Evolutionary conservation across 768 basidiomycete genomes (phyloP).

Genomic region (Lentinula sp.): DNA sequence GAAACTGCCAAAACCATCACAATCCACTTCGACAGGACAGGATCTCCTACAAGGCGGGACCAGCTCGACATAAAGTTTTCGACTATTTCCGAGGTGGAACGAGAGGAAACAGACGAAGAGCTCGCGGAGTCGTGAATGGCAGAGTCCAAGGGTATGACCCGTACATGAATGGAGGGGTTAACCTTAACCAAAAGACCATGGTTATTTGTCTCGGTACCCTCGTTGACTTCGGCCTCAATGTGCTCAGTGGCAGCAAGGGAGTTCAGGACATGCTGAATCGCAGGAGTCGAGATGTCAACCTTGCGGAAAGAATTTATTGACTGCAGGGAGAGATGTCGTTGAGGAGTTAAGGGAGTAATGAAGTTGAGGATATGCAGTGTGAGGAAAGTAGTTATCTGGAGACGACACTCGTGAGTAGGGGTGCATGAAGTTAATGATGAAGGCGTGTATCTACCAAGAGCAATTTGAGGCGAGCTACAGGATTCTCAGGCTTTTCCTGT

Average conservation of each 20-base stretch:
- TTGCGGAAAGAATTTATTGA: constrained; percentile 30
- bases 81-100: constrained; percentile 44
- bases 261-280: constrained; percentile 52
- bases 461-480: constrained; percentile 83
- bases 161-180: constrained; percentile 52
- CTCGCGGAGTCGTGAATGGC: background rate
- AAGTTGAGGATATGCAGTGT: constrained; percentile 90
- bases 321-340: constrained; percentile 21
- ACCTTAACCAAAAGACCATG: constrained; percentile 54
- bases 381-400: constrained; percentile 83
- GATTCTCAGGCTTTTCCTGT: constrained; percentile 60
- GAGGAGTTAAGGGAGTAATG: constrained; percentile 79
- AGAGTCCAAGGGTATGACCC: constrained; percentile 27
- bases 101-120: constrained; percentile 8
- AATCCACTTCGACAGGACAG: constrained; percentile 92
- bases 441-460: constrained; percentile 54
- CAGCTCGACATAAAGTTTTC: constrained; percentile 88
- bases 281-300: constrained; percentile 66
- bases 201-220: constrained; percentile 6
- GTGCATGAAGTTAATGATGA: background rate
- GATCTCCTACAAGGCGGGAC: constrained; percentile 90
- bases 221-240: background rate
- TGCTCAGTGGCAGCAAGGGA: constrained; percentile 36
- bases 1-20: constrained; percentile 81
- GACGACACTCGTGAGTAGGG: background rate